phyloP scores from a whole-genome alignment of 208 protist species.

The Trypanosoma avium region DNA sequence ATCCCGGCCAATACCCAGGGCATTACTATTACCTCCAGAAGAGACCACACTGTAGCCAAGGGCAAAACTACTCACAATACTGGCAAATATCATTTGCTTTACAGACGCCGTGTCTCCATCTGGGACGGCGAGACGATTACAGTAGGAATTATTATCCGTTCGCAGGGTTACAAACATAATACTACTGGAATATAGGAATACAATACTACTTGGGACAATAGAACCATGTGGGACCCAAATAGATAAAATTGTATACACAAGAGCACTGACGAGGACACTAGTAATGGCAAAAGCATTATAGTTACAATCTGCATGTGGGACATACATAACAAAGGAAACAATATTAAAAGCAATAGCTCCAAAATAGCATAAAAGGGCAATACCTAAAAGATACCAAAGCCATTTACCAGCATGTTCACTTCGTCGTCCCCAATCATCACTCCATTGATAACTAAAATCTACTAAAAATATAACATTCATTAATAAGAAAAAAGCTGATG shows the following conservation, averaged over 20 bases:
- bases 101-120: conserved; percentile 31
- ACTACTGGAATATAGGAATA: conserved; percentile 88
- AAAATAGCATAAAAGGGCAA: conserved; percentile 50
- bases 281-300: conserved; percentile 86
- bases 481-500: conserved; percentile 78
- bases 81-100: conserved; percentile 63
- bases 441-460: conserved; percentile 94
- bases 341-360: conserved; percentile 47
- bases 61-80: conserved; percentile 58
- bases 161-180: conserved; percentile 89
- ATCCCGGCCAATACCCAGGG: conserved; percentile 51
- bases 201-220: conserved; percentile 90
- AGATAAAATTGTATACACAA: conserved; percentile 81
- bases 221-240: conserved; percentile 87
- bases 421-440: conserved; percentile 88
- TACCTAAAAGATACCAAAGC: conserved; percentile 81
- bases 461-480: conserved; percentile 93
- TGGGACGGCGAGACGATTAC: conserved; percentile 54
- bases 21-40: conserved; percentile 56
- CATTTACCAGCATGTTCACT: conserved; percentile 80
- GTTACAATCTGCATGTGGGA: conserved; percentile 80
- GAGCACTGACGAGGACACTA: conserved; percentile 65
- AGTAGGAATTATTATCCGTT: conserved; percentile 48
- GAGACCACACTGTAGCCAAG: conserved; percentile 79
- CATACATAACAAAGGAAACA: conserved; percentile 73